A percentile compares a stretch with the other conserved stretches of the same genome.
Conservation (phyloP, 192 early-diverging fungal genomes). For the Oehlia diaphana region DNA sequence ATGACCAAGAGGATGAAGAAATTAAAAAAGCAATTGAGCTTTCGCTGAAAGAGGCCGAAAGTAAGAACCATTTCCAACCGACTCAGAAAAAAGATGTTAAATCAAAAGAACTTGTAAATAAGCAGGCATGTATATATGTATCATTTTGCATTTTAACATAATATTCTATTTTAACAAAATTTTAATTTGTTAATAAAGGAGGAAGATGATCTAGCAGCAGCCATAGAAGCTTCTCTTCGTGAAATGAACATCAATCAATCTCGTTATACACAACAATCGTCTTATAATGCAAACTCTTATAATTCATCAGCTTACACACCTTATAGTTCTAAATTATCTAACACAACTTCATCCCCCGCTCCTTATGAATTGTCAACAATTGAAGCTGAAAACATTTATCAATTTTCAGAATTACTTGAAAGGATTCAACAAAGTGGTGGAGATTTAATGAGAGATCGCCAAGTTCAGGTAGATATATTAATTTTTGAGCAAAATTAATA, state of each 20-base stretch:
- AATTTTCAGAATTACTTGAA: slow-evolving; percentile 87
- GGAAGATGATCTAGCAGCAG: slow-evolving; percentile 68
- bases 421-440: slow-evolving; percentile 77
- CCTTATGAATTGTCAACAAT: slow-evolving; percentile 65
- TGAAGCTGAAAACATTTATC: slow-evolving; percentile 87
- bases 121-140: neutral
- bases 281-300: slow-evolving; percentile 17
- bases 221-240: slow-evolving; percentile 75
- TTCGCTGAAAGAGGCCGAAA: slow-evolving; percentile 77
- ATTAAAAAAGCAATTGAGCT: slow-evolving; percentile 90
- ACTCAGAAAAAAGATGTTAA: slow-evolving; percentile 10
- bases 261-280: slow-evolving; percentile 10
- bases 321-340: slow-evolving; percentile 30
- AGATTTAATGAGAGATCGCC: slow-evolving; percentile 72
- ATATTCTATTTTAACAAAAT: neutral
- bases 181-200: slow-evolving; percentile 27
- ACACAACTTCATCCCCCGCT: slow-evolving; percentile 20
- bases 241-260: slow-evolving; percentile 53
- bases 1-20: slow-evolving; percentile 85
- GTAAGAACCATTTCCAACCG: slow-evolving; percentile 49
- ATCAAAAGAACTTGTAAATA: slow-evolving; percentile 21
- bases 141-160: neutral
- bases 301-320: slow-evolving; percentile 32
- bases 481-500: neutral
- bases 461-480: slow-evolving; percentile 60